Conservation (phyloP, 208 protist species). For the Acanthamoeba lenticulata region DNA sequence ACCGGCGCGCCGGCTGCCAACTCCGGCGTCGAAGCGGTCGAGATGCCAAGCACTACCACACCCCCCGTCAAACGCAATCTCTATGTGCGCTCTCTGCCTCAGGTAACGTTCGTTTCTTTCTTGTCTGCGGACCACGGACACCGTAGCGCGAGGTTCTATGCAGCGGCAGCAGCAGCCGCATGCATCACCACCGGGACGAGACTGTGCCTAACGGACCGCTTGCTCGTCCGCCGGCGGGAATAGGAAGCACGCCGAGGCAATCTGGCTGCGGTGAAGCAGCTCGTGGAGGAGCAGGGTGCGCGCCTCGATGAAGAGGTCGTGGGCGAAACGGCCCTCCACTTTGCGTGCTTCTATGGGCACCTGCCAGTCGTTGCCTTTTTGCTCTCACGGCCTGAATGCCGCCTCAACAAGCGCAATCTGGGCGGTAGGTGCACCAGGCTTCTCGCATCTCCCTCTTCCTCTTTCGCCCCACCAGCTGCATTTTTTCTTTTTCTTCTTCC, state of each 20-base stretch:
- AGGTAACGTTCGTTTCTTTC: background rate
- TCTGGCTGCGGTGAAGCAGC: background rate
- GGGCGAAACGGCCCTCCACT: constrained; percentile 43
- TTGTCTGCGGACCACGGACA: background rate
- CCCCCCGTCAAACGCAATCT: background rate
- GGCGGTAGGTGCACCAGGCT: background rate
- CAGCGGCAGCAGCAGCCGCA: no score
- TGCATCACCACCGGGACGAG: no score
- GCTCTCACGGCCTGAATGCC: background rate
- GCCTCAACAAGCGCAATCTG: constrained; percentile 18
- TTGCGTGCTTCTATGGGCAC: constrained; percentile 40
- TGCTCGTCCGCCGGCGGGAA: background rate
- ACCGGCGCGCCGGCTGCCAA: no score
- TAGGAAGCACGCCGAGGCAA: constrained; percentile 35
- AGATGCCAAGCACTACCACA: no score
- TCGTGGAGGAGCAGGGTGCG: constrained; percentile 14
- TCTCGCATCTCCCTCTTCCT: background rate
- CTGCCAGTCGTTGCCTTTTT: constrained; percentile 15
- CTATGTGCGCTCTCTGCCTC: background rate
- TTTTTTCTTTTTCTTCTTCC: background rate
- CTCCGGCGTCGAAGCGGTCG: no score
- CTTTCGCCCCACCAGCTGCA: background rate
- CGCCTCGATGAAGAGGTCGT: background rate
- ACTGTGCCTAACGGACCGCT: no score
- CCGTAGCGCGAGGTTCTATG: no score